Evolutionary conservation across 2,329 filamentous ascomycete species (phyloP).

Genomic region (Paracorniculantispora psalliotae): DNA sequence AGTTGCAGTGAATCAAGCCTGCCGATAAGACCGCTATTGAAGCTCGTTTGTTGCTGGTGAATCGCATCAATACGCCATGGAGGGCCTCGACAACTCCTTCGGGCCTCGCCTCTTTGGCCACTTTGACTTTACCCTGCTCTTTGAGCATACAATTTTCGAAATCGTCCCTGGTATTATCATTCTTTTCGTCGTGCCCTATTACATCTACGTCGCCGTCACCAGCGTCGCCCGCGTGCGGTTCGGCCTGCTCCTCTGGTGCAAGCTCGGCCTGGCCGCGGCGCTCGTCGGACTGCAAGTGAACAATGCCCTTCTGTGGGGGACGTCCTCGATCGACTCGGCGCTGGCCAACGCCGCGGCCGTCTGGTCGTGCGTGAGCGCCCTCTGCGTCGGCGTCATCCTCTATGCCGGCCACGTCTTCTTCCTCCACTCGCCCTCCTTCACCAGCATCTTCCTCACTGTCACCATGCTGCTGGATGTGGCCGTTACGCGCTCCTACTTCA

Average conservation of each 20-base stretch:
- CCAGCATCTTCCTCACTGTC: conserved; percentile 24
- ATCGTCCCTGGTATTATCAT: neutral
- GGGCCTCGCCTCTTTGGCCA: neutral
- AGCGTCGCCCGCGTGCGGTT: neutral
- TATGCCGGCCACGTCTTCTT: neutral
- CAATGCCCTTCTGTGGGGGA: neutral
- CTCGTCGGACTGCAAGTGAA: neutral
- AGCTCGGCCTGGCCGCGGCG: neutral
- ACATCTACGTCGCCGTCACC: neutral
- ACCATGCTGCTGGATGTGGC: conserved; percentile 30
- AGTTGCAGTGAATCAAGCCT: neutral
- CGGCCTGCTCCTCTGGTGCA: neutral
- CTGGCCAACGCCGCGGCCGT: neutral
- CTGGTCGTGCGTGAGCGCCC: neutral
- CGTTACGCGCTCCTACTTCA: conserved; percentile 27
- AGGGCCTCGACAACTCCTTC: neutral
- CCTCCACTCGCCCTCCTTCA: neutral
- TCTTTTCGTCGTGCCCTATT: neutral
- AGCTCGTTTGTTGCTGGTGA: too few species aligned
- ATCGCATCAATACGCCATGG: too few species aligned
- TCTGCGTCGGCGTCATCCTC: neutral
- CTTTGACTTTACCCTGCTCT: neutral
- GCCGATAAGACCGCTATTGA: too few species aligned
- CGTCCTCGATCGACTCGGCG: neutral
- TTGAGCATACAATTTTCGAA: neutral